Conservation (phyloP, 2,329 filamentous ascomycete species). For the Arthrocladium fulminans region DNA sequence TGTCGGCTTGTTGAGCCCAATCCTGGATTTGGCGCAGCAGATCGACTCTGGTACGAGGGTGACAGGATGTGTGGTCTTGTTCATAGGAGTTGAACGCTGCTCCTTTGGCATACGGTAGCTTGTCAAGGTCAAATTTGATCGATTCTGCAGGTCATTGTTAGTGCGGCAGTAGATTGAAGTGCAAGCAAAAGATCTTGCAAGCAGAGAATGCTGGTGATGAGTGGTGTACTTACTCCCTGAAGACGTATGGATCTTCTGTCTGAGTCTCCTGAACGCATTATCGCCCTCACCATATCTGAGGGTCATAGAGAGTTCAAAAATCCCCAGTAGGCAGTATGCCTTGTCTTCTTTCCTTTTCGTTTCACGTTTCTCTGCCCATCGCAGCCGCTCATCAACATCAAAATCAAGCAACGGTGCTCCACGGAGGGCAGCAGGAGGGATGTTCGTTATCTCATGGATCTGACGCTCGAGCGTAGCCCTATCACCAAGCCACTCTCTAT, state of each 20-base stretch:
- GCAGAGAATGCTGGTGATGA: no score
- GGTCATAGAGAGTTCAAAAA: slow-evolving; percentile 26
- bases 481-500: slow-evolving; percentile 18
- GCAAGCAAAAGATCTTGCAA: no score
- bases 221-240: background rate
- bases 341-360: slow-evolving; percentile 24
- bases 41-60: slow-evolving; percentile 1
- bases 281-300: slow-evolving; percentile 27
- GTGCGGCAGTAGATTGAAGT: no score
- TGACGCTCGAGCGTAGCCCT: slow-evolving; percentile 19
- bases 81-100: no score
- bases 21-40: slow-evolving; percentile 17
- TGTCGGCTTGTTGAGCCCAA: slow-evolving; percentile 24
- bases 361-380: slow-evolving; percentile 16
- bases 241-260: slow-evolving; percentile 21
- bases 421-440: slow-evolving; percentile 16
- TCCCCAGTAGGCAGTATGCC: slow-evolving; percentile 25
- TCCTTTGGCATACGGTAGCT: no score
- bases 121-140: no score
- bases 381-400: slow-evolving; percentile 20
- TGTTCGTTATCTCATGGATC: slow-evolving; percentile 23
- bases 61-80: slow-evolving; percentile 26
- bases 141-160: no score
- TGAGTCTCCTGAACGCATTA: slow-evolving; percentile 21
- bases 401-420: slow-evolving; percentile 18